Percentiles rank a stretch among this genome's conserved stretches.
Evolutionary conservation across 495 filamentous ascomycete genomes (phyloP).

Genomic region (Podospora pseudoanserina): DNA sequence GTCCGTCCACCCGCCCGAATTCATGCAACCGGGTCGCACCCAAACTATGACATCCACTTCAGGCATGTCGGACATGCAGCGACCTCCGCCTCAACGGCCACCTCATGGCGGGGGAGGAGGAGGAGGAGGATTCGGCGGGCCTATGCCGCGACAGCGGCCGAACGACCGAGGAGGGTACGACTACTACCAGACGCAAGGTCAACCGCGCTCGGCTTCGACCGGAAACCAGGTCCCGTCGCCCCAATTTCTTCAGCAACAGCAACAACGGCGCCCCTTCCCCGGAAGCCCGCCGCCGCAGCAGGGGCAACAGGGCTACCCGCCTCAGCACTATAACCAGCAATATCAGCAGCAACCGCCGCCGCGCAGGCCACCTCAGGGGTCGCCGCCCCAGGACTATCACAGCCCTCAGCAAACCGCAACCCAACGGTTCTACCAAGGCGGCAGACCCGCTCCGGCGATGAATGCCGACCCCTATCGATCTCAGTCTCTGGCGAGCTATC

Average conservation of each 20-base stretch:
- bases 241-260: conserved; percentile 37
- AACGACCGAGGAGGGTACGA: conserved; percentile 48
- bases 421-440: conserved; percentile 52
- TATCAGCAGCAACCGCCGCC: conserved; percentile 25
- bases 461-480: conserved; percentile 85
- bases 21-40: conserved; percentile 60
- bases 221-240: conserved; percentile 41
- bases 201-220: conserved; percentile 41
- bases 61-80: conserved; percentile 53
- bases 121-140: conserved; percentile 39
- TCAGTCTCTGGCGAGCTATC: conserved; percentile 78
- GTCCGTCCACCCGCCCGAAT: conserved; percentile 46
- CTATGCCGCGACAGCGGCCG: conserved; percentile 36
- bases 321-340: conserved; percentile 13
- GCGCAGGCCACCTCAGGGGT: conserved; percentile 4
- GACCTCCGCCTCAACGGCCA: conserved; percentile 58
- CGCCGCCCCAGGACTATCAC: conserved; percentile 53
- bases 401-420: conserved; percentile 48
- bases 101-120: conserved; percentile 39
- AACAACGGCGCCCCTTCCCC: conserved; percentile 52
- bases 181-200: conserved; percentile 50
- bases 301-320: background rate
- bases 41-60: conserved; percentile 89
- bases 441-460: conserved; percentile 61
- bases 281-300: conserved; percentile 35